Evolutionary conservation across 495 filamentous ascomycete species (phyloP), one percentile per base, ranked within the genome.

Genomic region (Trichoderma virens): DNA sequence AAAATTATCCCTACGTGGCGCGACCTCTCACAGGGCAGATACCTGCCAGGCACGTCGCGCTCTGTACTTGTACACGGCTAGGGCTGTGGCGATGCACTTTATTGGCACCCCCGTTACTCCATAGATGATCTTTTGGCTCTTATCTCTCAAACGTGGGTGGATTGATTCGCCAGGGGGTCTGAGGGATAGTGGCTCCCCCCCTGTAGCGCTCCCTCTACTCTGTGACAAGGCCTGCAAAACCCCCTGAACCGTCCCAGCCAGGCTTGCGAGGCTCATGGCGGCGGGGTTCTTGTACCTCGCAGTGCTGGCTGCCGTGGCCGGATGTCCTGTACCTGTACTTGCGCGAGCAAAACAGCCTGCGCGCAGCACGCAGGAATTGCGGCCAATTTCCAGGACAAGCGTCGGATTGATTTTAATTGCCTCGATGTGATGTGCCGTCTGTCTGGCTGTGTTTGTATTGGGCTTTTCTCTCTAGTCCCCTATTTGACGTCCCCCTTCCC

Each of bases 131-230:
- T 56, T 27, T 28, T 56, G 18, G 18, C 51, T 28, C 51, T 56
- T 56, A 56, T 56, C 51, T 30, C 51, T 56, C 51, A 56, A 56
- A 56, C 51, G 51, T 56, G 51, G 51, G 51, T 56, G 51, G 51
- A 56, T 56, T 56, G 51, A 56, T 56, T 56, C 51, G 51, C 51
- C 51, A 56, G 51, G 51, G 51, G 11, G 25, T 56, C 7, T 28
- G 13, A 30, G 23, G 9, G 25, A 28, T 56, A 30, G 51, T 30
- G 51, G 51, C 25, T 25, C 23, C 11, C 51, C 25, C 20, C 51
- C 41, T 18, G 51, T 28, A 56, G 51, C 25, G 23, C 47, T 56
- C 25, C 51, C 51, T 56, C n/a, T 51, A n/a, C 45, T 20, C 9
- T 6, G 45, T 8, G 25, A 16, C 23, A 56, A n/a, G 51, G 45